phyloP scores from a whole-genome alignment of 208 protist species.

The Leishmania tarentolae region DNA sequence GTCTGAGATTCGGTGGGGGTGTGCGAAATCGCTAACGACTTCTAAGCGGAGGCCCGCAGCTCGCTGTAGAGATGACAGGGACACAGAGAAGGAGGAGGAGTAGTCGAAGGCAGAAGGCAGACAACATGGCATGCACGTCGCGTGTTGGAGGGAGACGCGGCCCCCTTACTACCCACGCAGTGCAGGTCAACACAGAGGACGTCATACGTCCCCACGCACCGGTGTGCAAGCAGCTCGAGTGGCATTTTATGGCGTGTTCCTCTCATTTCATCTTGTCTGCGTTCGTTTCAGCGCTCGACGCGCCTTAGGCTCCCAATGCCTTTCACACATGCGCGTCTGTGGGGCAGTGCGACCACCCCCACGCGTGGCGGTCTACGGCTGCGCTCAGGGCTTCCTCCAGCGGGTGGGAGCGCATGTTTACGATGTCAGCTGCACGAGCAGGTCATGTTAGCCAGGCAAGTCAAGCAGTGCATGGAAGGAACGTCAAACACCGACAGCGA shows the following conservation, averaged over 20 bases:
- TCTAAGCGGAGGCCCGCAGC: no score
- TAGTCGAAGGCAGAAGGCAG: neutral
- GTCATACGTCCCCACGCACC: neutral
- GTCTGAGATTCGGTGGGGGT: neutral
- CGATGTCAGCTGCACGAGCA: neutral
- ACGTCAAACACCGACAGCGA: neutral
- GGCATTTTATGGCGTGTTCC: neutral
- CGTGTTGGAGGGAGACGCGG: neutral
- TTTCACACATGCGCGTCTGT: neutral
- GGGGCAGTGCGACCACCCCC: neutral
- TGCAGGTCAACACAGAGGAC: neutral
- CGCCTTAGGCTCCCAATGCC: no score
- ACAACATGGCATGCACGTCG: neutral
- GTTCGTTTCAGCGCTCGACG: neutral
- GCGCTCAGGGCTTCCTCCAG: neutral
- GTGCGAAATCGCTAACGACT: neutral
- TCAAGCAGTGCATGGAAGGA: neutral
- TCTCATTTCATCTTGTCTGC: no score
- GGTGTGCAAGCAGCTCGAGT: neutral
- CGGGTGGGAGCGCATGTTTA: neutral
- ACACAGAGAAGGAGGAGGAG: neutral
- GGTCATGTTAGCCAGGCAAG: neutral
- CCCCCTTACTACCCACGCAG: neutral
- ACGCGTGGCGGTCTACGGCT: neutral
- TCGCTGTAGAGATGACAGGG: no score